These are phyloP conservation scores for Neonectria punicea DNA, from an alignment of 2,329 filamentous ascomycete genomes.

Conservation along the genomic window DNA sequence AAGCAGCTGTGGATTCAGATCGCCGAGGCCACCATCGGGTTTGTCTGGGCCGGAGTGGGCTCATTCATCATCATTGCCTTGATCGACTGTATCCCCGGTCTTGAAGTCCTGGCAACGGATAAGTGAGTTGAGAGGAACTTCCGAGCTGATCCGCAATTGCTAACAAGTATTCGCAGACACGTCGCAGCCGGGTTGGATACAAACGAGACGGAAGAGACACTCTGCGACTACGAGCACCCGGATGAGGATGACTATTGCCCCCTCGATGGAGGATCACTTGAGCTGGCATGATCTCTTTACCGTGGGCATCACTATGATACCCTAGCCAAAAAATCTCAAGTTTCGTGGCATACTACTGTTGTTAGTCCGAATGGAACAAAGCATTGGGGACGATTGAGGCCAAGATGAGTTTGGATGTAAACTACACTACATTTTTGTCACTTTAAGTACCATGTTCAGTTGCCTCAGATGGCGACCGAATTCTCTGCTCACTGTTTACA, in stretches of 20 bases:
- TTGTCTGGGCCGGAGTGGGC: slow-evolving; percentile 22
- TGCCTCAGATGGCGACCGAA: too few relatives aligned
- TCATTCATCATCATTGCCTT: slow-evolving; percentile 30
- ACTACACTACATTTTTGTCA: too few relatives aligned
- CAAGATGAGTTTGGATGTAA: too few relatives aligned
- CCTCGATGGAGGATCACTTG: slow-evolving; percentile 21
- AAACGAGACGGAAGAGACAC: slow-evolving; percentile 27
- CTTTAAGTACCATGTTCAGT: too few relatives aligned
- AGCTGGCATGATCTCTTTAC: slow-evolving; percentile 3
- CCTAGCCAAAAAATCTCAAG: neutral
- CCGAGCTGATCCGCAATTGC: neutral
- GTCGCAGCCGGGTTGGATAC: slow-evolving; percentile 25
- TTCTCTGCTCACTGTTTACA: too few relatives aligned
- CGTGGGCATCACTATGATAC: neutral
- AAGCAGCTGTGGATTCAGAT: slow-evolving; percentile 29
- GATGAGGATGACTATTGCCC: slow-evolving; percentile 28
- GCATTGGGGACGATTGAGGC: neutral
- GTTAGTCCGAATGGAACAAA: neutral
- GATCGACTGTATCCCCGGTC: slow-evolving; percentile 30
- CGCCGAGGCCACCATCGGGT: slow-evolving; percentile 22
- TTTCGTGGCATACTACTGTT: neutral
- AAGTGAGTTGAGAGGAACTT: slow-evolving; percentile 18
- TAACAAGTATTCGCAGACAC: slow-evolving; percentile 6
- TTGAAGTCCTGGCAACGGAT: slow-evolving; percentile 30
- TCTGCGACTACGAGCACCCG: slow-evolving; percentile 25